Base-by-base conservation (phyloP, 2,329 filamentous ascomycete genomes). In the Pseudogymnoascus sp. region DNA sequence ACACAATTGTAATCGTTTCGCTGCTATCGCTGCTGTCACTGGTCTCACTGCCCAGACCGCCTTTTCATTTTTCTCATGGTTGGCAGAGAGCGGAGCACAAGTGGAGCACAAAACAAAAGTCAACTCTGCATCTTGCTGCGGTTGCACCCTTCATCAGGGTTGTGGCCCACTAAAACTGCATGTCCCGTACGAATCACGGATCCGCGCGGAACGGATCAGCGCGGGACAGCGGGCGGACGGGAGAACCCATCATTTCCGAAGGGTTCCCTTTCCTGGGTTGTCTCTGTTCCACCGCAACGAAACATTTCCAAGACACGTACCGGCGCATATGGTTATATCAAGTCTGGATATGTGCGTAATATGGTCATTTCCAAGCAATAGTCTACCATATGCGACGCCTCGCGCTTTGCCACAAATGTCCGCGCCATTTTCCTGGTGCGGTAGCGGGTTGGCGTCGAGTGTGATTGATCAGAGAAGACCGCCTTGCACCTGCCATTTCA, bases 131-230 rank as follows among this genome's bases (percentile, higher is more conserved):
- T 53, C 15, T 8, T 33, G 47, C 18, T 33, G 28, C n/a, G 11
- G 25, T 53, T 53, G 47, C 33, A 53, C 47, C 47, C 47, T 53
- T 53, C 47, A 33, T 6, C 47, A 53, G 47, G 47, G 47, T 53
- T 30, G 25, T 33, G 47, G 15, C 47, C 47, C 47, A 53, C 47
- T 53, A 53, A 53, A 53, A 33, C 25, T 50, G 33, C 47, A 12
- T 53, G n/a, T 53, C 47, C 47, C 47, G n/a, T 53, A 33, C 47
- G 47, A 53, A 53, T 53, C 47, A 53, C 47, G 47, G 47, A 53
- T 53, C 47, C 47, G 47, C 47, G 28, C 47, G 47, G 47, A 53
- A 53, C 47, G 47, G 47, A 53, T 53, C 47, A 33, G 9, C 47
- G n/a, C 47, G 47, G 47, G 47, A 53, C n/a, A 53, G 47, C 47